Conservation (phyloP, 2,329 filamentous ascomycete species). For the Colletotrichum sp. region DNA sequence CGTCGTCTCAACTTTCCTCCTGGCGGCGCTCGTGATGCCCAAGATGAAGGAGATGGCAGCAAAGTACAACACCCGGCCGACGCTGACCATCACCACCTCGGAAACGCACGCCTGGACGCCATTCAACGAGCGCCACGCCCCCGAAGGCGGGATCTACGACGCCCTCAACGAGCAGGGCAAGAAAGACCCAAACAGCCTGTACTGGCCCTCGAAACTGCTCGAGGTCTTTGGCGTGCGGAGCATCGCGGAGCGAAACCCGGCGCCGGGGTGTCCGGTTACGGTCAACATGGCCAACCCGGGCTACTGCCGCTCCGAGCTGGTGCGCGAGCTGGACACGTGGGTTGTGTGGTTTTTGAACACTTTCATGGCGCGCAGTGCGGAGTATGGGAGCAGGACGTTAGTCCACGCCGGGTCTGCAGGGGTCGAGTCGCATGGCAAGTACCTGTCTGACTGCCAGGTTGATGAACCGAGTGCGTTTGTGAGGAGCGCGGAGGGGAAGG, state of each 20-base stretch:
- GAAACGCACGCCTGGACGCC: constrained; percentile 28
- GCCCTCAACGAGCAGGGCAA: constrained; percentile 27
- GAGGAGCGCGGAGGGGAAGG: constrained; percentile 39
- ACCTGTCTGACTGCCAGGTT: constrained; percentile 39
- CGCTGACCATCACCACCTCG: constrained; percentile 30
- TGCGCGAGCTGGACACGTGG: constrained; percentile 34
- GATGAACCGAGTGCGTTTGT: constrained; percentile 39
- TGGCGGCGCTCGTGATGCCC: constrained; percentile 54
- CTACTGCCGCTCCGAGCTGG: constrained; percentile 52
- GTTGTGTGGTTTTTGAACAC: constrained; percentile 30
- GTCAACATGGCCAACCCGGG: constrained; percentile 59
- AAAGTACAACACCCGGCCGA: constrained; percentile 22
- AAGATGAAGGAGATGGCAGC: constrained; percentile 47
- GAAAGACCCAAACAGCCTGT: constrained; percentile 22
- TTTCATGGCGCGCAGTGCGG: constrained; percentile 45
- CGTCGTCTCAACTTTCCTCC: constrained; percentile 55
- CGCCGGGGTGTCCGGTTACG: constrained; percentile 37
- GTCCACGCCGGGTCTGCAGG: constrained; percentile 41
- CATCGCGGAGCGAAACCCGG: constrained; percentile 20
- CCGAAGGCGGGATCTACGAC: constrained; percentile 31
- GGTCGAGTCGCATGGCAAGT: constrained; percentile 48
- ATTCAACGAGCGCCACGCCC: constrained; percentile 29
- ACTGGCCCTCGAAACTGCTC: constrained; percentile 35
- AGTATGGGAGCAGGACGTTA: constrained; percentile 51
- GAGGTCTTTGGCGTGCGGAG: constrained; percentile 29